Evolutionary conservation across 805 yeast genomes (phyloP).

Genomic region (Blastobotrys robertii): DNA sequence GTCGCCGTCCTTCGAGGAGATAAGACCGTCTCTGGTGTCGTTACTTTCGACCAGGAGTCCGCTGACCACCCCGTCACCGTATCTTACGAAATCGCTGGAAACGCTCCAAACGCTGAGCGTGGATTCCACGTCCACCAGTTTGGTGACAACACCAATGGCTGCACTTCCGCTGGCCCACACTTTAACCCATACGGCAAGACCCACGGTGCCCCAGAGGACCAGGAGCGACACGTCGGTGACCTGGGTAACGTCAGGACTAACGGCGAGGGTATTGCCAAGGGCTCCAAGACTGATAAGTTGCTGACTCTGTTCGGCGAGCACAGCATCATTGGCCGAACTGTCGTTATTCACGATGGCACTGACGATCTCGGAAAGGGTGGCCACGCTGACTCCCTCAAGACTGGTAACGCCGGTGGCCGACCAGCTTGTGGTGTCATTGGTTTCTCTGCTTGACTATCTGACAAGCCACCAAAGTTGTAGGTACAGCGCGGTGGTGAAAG

Average conservation of each 20-base stretch:
- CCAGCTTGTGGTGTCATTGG: constrained; percentile 99
- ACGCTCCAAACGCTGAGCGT: constrained; percentile 76
- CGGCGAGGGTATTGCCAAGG: constrained; percentile 82
- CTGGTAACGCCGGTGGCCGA: constrained; percentile 98
- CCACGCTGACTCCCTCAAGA: constrained; percentile 79
- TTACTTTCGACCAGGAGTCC: constrained; percentile 72
- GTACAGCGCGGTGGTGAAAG: too few species aligned
- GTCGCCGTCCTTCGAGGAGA: constrained; percentile 98
- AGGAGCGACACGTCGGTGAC: constrained; percentile 77
- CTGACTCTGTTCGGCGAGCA: constrained; percentile 78
- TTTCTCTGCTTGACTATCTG: constrained; percentile 31
- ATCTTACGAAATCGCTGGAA: constrained; percentile 83
- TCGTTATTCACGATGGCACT: constrained; percentile 84
- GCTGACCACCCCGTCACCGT: constrained; percentile 79
- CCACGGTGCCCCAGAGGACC: constrained; percentile 89
- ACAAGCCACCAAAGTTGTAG: too few species aligned
- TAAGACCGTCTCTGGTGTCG: constrained; percentile 78
- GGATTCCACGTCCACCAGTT: constrained; percentile 98
- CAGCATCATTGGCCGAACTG: constrained; percentile 90
- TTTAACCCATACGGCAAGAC: constrained; percentile 84
- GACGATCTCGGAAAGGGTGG: constrained; percentile 96
- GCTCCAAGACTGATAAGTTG: constrained; percentile 65
- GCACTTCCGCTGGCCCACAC: constrained; percentile 98
- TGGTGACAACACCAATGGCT: constrained; percentile 99
- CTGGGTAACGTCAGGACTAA: constrained; percentile 91